Conservation (phyloP, 164 flowering plant species). For the Santalum album region DNA sequence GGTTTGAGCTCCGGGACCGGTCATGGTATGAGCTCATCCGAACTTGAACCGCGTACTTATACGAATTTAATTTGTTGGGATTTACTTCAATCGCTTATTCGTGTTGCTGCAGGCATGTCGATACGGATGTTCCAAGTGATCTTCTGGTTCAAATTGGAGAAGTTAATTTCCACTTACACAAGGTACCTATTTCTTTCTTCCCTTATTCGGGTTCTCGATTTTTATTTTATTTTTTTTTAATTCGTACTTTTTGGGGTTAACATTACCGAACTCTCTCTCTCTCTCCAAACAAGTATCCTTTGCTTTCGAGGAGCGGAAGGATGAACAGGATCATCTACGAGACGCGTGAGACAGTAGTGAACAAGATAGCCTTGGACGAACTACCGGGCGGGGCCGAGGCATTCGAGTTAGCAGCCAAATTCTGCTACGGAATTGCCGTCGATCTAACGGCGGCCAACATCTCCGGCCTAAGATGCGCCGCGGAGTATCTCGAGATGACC, state of each 20-base stretch:
- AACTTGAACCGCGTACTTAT: background rate
- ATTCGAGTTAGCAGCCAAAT: conserved; percentile 74
- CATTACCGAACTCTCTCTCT: background rate
- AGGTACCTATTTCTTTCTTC: conserved; percentile 36
- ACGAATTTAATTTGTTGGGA: background rate
- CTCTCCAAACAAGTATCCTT: conserved; percentile 47
- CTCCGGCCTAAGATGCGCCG: conserved; percentile 77
- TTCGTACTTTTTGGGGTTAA: background rate
- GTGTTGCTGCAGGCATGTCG: conserved; percentile 44
- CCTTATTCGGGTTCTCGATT: background rate
- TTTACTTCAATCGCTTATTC: background rate
- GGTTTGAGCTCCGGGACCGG: conserved; percentile 76
- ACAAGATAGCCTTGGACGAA: conserved; percentile 45
- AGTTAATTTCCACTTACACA: conserved; percentile 75
- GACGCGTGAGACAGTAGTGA: conserved; percentile 35
- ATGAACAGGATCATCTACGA: conserved; percentile 70
- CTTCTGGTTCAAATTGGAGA: conserved; percentile 65
- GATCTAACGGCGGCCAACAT: conserved; percentile 80
- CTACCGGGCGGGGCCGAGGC: conserved; percentile 81
- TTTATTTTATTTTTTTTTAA: background rate
- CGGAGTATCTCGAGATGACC: conserved; percentile 90
- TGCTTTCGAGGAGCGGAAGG: conserved; percentile 74
- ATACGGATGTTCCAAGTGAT: conserved; percentile 90
- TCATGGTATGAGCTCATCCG: conserved; percentile 47
- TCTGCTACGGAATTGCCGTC: conserved; percentile 80